These are phyloP conservation scores for Pythium graminicola DNA, from an alignment of 352 stramenopile species.

Conservation along the genomic window DNA sequence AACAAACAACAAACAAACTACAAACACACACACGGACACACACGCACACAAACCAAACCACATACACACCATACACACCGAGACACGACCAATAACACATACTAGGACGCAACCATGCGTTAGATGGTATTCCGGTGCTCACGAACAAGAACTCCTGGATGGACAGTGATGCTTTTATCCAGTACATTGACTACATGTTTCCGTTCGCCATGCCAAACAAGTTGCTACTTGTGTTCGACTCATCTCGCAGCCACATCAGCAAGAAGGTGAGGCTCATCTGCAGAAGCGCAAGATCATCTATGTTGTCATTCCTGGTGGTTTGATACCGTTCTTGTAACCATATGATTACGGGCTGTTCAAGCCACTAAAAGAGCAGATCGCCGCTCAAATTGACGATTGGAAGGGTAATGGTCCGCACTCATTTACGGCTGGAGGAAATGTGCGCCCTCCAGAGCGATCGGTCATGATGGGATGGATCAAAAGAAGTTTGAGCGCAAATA, in stretches of 20 bases:
- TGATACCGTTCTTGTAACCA: conserved; percentile 9
- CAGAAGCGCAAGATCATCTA: conserved; percentile 4
- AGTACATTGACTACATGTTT: conserved; percentile 9
- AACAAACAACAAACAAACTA: no score
- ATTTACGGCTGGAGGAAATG: neutral
- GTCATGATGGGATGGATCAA: no score
- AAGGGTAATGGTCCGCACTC: conserved; percentile 3
- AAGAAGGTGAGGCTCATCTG: conserved; percentile 7
- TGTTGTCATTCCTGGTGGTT: conserved; percentile 1
- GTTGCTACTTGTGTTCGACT: neutral
- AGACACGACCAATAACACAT: no score
- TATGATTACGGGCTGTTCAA: conserved; percentile 11
- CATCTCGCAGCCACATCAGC: conserved; percentile 8
- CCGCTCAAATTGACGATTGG: neutral
- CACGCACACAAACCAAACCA: no score
- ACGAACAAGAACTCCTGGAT: conserved; percentile 8
- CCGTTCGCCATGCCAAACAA: neutral
- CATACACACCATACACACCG: no score
- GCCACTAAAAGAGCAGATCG: neutral
- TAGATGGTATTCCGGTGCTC: conserved; percentile 2
- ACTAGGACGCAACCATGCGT: no score
- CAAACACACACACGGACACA: no score
- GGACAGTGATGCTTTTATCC: conserved; percentile 1
- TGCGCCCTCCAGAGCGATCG: neutral
- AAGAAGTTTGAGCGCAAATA: no score